These are phyloP conservation scores for Elongisporangium undulatum DNA, from an alignment of 352 stramenopile genomes.

Conservation along the genomic window DNA sequence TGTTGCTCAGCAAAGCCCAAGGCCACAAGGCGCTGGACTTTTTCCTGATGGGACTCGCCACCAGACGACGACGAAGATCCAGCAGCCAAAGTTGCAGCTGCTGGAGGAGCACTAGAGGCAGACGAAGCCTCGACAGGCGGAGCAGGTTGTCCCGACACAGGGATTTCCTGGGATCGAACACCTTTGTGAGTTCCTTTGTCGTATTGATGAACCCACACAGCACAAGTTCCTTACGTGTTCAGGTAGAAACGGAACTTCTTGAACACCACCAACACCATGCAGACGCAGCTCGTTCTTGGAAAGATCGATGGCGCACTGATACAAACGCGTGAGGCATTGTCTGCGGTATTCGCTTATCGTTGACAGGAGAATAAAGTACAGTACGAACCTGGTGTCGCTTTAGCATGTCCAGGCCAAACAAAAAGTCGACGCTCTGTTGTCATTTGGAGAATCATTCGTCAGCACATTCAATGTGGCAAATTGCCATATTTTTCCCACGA, in stretches of 20 bases:
- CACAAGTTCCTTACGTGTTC: constrained; percentile 57
- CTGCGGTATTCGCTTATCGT: no score
- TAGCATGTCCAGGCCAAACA: constrained; percentile 98
- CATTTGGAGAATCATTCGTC: background rate
- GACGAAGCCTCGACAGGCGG: constrained; percentile 7
- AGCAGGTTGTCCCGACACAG: constrained; percentile 35
- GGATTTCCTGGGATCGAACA: constrained; percentile 48
- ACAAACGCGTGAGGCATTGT: no score
- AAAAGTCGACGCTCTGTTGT: constrained; percentile 92
- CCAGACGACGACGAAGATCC: constrained; percentile 1
- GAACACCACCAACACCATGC: constrained; percentile 49
- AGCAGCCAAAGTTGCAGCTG: background rate
- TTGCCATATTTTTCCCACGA: background rate
- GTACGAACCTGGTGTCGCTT: constrained; percentile 90
- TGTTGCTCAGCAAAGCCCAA: constrained; percentile 61
- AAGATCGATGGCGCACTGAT: constrained; percentile 94
- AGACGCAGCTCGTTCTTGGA: constrained; percentile 87
- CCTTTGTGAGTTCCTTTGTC: background rate
- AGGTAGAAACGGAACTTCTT: constrained; percentile 84
- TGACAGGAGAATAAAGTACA: no score
- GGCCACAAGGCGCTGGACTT: constrained; percentile 59
- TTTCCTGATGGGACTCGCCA: constrained; percentile 26
- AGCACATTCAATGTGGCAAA: background rate
- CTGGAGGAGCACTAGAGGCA: constrained; percentile 14
- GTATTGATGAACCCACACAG: background rate